Conservation (phyloP, 352 stramenopile species). For the Pythium pyrilobum region DNA sequence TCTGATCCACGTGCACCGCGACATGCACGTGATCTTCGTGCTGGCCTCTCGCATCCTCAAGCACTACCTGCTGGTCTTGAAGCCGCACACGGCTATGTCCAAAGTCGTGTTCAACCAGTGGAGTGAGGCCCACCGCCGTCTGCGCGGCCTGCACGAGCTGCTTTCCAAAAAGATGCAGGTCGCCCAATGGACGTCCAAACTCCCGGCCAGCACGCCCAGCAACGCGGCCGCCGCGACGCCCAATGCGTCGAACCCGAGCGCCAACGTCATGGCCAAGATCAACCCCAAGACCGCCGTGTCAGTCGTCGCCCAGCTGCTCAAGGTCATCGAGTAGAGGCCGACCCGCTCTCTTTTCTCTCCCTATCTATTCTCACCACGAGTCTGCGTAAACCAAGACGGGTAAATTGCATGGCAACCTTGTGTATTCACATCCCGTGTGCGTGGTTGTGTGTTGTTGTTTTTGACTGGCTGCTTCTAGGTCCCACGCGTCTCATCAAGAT, state of each 20-base stretch:
- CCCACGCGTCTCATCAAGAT: no score
- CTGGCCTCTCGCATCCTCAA: conserved; percentile 54
- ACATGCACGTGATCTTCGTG: conserved; percentile 82
- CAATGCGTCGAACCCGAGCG: conserved; percentile 26
- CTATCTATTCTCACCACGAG: conserved; percentile 1
- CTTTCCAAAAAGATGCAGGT: conserved; percentile 56
- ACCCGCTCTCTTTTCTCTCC: neutral
- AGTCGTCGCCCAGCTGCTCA: conserved; percentile 47
- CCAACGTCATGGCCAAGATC: conserved; percentile 57
- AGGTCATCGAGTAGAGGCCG: conserved; percentile 29
- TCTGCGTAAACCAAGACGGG: no score
- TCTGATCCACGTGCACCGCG: conserved; percentile 93
- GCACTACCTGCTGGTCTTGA: conserved; percentile 43
- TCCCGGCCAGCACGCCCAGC: conserved; percentile 5
- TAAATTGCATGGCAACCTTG: no score
- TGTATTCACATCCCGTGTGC: no score
- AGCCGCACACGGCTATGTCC: conserved; percentile 8
- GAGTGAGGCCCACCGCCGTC: conserved; percentile 47
- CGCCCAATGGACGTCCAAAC: conserved; percentile 27
- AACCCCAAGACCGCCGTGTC: conserved; percentile 57
- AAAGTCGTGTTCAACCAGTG: conserved; percentile 28
- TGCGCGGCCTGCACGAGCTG: conserved; percentile 43
- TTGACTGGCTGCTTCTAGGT: no score
- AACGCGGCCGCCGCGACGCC: neutral
- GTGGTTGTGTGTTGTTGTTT: no score